These are phyloP conservation scores for Acer yangbiense DNA, from an alignment of 345 rosid genomes.

Conservation along the genomic window DNA sequence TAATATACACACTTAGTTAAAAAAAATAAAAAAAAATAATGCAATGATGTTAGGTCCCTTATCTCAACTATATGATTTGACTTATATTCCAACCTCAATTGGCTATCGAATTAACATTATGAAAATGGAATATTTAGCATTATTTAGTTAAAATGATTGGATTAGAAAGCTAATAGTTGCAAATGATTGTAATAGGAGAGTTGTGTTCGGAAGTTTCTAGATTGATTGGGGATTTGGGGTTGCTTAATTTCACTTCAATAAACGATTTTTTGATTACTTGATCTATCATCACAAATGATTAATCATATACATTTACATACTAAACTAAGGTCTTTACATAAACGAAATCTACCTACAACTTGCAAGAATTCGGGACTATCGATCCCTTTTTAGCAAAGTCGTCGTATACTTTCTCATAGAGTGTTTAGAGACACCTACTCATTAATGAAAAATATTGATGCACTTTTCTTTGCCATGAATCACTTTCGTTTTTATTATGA, in stretches of 20 bases:
- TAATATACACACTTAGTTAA: too few species aligned
- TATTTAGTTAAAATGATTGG: neutral
- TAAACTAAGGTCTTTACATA: neutral
- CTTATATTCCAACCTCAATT: too few species aligned
- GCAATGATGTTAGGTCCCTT: too few species aligned
- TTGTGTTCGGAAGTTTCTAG: conserved; percentile 6
- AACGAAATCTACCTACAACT: neutral
- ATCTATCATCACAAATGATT: neutral
- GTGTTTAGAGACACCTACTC: neutral
- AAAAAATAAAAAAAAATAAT: too few species aligned
- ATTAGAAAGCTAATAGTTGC: neutral
- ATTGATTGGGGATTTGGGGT: neutral
- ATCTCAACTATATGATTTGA: too few species aligned
- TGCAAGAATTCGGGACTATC: neutral
- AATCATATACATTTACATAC: neutral
- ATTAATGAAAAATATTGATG: too few species aligned
- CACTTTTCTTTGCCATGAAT: neutral
- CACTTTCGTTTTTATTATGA: too few species aligned
- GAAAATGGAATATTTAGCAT: too few species aligned
- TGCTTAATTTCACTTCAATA: neutral
- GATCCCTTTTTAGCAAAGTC: too few species aligned
- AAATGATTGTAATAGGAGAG: neutral
- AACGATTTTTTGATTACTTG: neutral
- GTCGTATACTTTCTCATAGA: too few species aligned
- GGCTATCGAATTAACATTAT: too few species aligned